phyloP scores from a whole-genome alignment of 2,329 filamentous ascomycete species.

The Chrysoporthe puriensis region DNA sequence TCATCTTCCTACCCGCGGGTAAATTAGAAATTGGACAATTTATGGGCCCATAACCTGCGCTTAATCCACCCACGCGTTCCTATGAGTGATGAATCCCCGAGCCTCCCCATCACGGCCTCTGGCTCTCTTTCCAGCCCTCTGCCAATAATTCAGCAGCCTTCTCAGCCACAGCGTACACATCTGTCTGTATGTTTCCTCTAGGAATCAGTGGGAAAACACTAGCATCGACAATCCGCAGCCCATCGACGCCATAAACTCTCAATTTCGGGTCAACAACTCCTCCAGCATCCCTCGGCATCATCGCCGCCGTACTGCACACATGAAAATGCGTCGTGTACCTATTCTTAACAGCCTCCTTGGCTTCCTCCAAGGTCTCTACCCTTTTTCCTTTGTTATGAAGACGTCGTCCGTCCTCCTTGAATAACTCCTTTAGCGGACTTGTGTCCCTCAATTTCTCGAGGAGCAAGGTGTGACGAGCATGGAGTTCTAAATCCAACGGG shows the following conservation, averaged over 20 bases:
- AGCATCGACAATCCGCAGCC: slow-evolving; percentile 21
- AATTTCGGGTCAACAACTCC: slow-evolving; percentile 23
- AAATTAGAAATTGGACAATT: too few relatives aligned
- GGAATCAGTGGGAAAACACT: slow-evolving; percentile 24
- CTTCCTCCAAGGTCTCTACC: slow-evolving; percentile 20
- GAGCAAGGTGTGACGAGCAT: slow-evolving; percentile 47
- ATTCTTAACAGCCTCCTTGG: slow-evolving; percentile 12
- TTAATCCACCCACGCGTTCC: too few relatives aligned
- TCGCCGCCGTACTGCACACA: slow-evolving; percentile 19
- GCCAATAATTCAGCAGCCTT: slow-evolving; percentile 24
- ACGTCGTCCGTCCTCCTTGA: slow-evolving; percentile 36
- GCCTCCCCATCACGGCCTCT: not conserved
- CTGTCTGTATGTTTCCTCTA: slow-evolving; percentile 23
- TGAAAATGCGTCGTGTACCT: slow-evolving; percentile 18
- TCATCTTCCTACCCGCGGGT: too few relatives aligned
- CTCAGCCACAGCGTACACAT: slow-evolving; percentile 24
- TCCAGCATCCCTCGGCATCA: slow-evolving; percentile 16
- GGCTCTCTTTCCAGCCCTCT: slow-evolving; percentile 10
- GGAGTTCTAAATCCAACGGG: slow-evolving; percentile 49
- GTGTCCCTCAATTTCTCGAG: slow-evolving; percentile 44
- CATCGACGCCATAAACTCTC: slow-evolving; percentile 21
- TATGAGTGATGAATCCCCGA: too few relatives aligned
- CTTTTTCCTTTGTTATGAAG: slow-evolving; percentile 18
- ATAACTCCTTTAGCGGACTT: slow-evolving; percentile 42
- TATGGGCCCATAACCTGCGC: too few relatives aligned